Conservation (phyloP, 345 rosid species). For the Reutealis trisperma region DNA sequence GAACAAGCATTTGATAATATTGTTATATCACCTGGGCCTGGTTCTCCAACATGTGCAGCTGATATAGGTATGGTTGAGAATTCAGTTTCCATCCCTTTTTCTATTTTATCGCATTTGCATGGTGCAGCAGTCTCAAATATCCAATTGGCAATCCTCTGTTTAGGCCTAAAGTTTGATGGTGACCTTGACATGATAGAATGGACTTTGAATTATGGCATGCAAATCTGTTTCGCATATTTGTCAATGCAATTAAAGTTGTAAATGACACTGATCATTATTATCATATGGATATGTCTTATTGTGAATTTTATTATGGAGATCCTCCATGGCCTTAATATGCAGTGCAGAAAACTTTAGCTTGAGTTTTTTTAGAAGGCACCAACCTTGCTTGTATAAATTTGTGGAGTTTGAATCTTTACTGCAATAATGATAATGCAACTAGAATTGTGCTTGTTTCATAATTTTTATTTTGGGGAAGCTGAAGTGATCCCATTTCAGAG, state of each 20-base stretch:
- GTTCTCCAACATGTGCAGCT: constrained; percentile 74
- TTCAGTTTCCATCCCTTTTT: background rate
- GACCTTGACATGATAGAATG: background rate
- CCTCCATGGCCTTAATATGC: background rate
- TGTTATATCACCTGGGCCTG: constrained; percentile 98
- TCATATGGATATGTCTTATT: background rate
- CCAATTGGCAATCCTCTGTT: background rate
- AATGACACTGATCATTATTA: background rate
- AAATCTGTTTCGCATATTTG: background rate
- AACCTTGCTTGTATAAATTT: background rate
- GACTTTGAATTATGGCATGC: background rate
- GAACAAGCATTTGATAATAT: constrained; percentile 78
- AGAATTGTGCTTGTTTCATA: constrained; percentile 8
- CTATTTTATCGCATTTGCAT: background rate
- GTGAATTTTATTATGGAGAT: background rate
- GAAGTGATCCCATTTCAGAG: constrained; percentile 21
- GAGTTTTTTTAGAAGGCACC: background rate
- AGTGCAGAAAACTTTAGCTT: background rate
- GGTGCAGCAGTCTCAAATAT: background rate
- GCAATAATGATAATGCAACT: constrained; percentile 2
- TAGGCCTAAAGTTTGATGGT: background rate
- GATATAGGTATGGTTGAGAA: constrained; percentile 62
- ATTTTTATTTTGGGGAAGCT: constrained; percentile 13
- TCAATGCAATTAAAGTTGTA: background rate
- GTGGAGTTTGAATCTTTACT: too few relatives aligned